phyloP scores from a whole-genome alignment of 768 basidiomycete genomes.

The Xerocomellus chrysenteron region DNA sequence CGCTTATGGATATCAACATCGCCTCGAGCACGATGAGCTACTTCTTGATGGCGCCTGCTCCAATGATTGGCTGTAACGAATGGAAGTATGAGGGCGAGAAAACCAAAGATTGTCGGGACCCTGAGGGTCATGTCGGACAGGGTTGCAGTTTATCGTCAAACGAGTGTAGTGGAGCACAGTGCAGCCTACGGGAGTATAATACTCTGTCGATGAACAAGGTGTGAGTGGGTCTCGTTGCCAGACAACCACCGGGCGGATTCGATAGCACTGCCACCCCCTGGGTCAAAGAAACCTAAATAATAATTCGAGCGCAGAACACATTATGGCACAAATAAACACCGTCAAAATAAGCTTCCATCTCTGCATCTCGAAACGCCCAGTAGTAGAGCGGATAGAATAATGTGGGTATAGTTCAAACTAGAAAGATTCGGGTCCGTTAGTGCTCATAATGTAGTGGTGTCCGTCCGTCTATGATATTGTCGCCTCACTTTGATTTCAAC shows the following conservation, averaged over 20 bases:
- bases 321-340: conserved; percentile 19
- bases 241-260: conserved; percentile 4
- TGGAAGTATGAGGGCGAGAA: conserved; percentile 36
- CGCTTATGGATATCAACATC: conserved; percentile 43
- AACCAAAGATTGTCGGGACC: conserved; percentile 31
- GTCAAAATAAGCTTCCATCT: conserved; percentile 3
- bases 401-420: conserved; percentile 28
- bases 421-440: conserved; percentile 21
- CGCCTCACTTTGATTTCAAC: conserved; percentile 17
- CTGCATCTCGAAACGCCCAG: conserved; percentile 5
- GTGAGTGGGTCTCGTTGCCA: conserved; percentile 12
- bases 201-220: neutral
- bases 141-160: conserved; percentile 7
- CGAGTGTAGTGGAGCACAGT: conserved; percentile 20
- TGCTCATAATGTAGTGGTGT: conserved; percentile 12
- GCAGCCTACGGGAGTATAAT: conserved; percentile 10
- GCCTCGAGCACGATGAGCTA: conserved; percentile 47
- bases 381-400: conserved; percentile 16
- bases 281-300: neutral
- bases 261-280: conserved; percentile 9
- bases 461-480: conserved; percentile 20
- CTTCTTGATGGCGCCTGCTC: conserved; percentile 44
- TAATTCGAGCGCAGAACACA: neutral
- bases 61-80: conserved; percentile 35
- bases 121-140: conserved; percentile 18